Evolutionary conservation across 164 flowering plant species (phyloP), one percentile per base, ranked within the genome.

Genomic region (Euptelea pleiosperma): DNA sequence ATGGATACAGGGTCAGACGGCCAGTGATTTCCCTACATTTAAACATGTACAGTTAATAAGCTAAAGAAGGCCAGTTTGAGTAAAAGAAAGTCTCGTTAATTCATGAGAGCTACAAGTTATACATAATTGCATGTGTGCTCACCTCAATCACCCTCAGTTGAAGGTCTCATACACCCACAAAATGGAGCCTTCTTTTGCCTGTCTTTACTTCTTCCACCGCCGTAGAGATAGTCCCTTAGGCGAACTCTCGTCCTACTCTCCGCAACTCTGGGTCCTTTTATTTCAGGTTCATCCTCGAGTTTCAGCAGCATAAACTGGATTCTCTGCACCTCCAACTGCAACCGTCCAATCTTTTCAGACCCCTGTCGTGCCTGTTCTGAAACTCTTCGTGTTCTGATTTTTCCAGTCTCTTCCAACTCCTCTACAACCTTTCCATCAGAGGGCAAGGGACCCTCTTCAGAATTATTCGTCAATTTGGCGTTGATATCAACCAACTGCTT

Each of bases 241-340:
- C 76, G 57, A 16, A 79, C 64, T 30, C 76, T 73, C 0, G 84
- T 64, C 52, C 57, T 76, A 19, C 73, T 73, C 34, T 61, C 66
- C 28, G 74, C 43, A 40, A 64, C 70, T 52, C 19, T 59, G n/a
- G 54, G 75, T 41, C 67, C 74, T 58, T 67, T 78, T 59, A 48
- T 70, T 39, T 76, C 76, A 66, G 70, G 73, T 26, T 83, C 87
- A 21, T 75, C 86, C 45, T 78, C 87, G 37, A 80, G 71, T 49
- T 81, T 79, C 36, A 82, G 63, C 67, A 88, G 10, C 16, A 73
- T 47, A 46, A 70, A 81, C 60, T 83, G 80, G 25, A 91, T 77
- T 50, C 70, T 83, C 70, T 86, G 90, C 64, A 86, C 65, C 69
- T 86, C 92, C 44, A 85, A 39, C 62, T 88, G 89, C 76, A 91